These are phyloP conservation scores for Pythium graminicola DNA, from an alignment of 352 stramenopile genomes.

Conservation along the genomic window DNA sequence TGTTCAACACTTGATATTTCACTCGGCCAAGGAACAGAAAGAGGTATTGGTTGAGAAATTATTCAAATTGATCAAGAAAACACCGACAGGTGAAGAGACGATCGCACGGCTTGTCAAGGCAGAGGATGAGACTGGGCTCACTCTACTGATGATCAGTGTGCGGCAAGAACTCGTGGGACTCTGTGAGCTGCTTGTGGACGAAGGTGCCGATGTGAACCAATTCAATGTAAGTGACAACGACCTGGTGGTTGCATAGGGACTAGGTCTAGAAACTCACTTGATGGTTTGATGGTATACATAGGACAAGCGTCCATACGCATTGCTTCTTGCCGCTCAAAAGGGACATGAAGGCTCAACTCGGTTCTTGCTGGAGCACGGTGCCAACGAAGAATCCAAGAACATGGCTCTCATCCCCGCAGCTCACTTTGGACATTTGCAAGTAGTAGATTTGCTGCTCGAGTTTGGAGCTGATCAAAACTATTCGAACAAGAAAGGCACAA, in stretches of 20 bases:
- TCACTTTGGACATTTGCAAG: conserved; percentile 73
- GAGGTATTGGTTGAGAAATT: conserved; percentile 45
- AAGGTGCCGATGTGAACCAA: conserved; percentile 77
- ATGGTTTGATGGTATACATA: too few species aligned
- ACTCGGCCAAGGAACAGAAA: conserved; percentile 48
- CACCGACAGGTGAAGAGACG: conserved; percentile 36
- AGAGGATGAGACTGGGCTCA: conserved; percentile 78
- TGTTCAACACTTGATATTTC: conserved; percentile 50
- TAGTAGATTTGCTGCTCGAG: conserved; percentile 69
- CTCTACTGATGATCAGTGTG: conserved; percentile 76
- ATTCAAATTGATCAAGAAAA: conserved; percentile 51
- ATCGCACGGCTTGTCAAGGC: conserved; percentile 43
- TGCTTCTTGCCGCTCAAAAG: conserved; percentile 81
- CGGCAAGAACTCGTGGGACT: conserved; percentile 51
- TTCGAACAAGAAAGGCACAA: conserved; percentile 85
- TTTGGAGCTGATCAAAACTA: conserved; percentile 71
- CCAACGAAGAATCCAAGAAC: conserved; percentile 79
- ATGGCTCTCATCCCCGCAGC: conserved; percentile 79
- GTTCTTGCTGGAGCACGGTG: conserved; percentile 57
- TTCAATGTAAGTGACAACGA: conserved; percentile 66
- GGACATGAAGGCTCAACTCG: conserved; percentile 61
- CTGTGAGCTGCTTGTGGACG: conserved; percentile 54
- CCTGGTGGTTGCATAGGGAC: too few species aligned
- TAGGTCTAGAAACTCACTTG: too few species aligned
- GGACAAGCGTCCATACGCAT: conserved; percentile 72